phyloP scores from a whole-genome alignment of 805 yeast species.

The Metschnikowia anglica region DNA sequence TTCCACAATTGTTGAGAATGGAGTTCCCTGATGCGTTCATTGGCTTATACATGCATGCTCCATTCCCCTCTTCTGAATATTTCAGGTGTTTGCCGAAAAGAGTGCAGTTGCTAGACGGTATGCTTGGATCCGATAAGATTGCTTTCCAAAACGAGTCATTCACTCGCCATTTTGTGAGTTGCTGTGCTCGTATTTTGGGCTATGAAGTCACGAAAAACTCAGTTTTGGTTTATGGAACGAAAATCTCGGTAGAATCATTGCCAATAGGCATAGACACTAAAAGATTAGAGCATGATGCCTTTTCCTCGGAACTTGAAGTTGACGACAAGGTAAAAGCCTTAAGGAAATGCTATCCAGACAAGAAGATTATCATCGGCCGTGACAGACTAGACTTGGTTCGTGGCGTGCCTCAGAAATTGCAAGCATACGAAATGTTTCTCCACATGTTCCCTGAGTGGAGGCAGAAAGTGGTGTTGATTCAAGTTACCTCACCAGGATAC shows the following conservation, averaged over 20 bases:
- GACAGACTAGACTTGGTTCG: slow-evolving; percentile 89
- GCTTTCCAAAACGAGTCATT: slow-evolving; percentile 86
- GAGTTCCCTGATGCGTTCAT: slow-evolving; percentile 69
- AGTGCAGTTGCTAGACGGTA: slow-evolving; percentile 78
- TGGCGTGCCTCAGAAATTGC: slow-evolving; percentile 89
- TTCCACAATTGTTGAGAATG: slow-evolving; percentile 83
- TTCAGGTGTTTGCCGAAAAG: slow-evolving; percentile 87
- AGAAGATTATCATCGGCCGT: slow-evolving; percentile 86
- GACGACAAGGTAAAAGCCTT: slow-evolving; percentile 67
- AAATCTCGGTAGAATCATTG: slow-evolving; percentile 67
- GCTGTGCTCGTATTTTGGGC: slow-evolving; percentile 86
- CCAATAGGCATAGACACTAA: slow-evolving; percentile 90
- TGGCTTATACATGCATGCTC: slow-evolving; percentile 80
- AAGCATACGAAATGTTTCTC: slow-evolving; percentile 85
- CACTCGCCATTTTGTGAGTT: slow-evolving; percentile 85
- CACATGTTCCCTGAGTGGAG: slow-evolving; percentile 93
- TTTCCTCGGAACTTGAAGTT: slow-evolving; percentile 38
- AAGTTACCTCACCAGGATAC: slow-evolving; percentile 81
- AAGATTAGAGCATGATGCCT: slow-evolving; percentile 64
- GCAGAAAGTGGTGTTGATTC: slow-evolving; percentile 81
- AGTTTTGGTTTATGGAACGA: slow-evolving; percentile 73
- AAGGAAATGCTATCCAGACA: slow-evolving; percentile 57
- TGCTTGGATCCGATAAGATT: slow-evolving; percentile 84
- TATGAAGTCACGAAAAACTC: slow-evolving; percentile 61
- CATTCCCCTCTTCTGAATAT: slow-evolving; percentile 95